Evolutionary conservation across 1,284 basidiomycete genomes (phyloP).

Genomic region (Leccinum pachyderme): DNA sequence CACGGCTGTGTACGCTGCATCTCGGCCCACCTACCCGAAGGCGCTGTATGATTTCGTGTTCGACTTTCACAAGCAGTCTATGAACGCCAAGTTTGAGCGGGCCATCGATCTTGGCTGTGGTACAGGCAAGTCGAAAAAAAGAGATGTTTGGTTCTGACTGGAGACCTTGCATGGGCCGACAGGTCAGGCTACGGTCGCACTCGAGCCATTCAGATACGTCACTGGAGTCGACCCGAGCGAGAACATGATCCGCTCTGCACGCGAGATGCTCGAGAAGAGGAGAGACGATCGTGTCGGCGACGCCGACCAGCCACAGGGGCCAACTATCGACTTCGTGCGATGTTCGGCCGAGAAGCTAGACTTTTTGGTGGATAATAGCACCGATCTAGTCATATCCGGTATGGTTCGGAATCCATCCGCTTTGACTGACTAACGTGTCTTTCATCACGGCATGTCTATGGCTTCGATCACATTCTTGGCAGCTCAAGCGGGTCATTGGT

Average conservation of each 20-base stretch:
- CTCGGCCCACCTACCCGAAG: constrained; percentile 65
- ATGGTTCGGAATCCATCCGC: neutral
- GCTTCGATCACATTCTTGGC: neutral
- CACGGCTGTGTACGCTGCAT: constrained; percentile 54
- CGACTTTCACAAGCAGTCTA: constrained; percentile 46
- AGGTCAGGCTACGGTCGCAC: constrained; percentile 66
- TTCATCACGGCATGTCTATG: neutral
- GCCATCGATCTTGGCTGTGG: constrained; percentile 81
- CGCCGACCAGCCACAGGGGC: constrained; percentile 21
- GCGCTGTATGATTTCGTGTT: constrained; percentile 61
- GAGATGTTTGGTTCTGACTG: constrained; percentile 26
- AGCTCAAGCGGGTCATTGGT: constrained; percentile 90
- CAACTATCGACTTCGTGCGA: constrained; percentile 42
- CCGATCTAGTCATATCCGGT: constrained; percentile 71
- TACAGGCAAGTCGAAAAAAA: constrained; percentile 41
- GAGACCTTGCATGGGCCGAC: constrained; percentile 52
- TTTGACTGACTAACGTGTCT: neutral
- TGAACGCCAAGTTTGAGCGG: constrained; percentile 44
- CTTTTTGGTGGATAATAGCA: constrained; percentile 38
- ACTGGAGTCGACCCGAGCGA: constrained; percentile 72
- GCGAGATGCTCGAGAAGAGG: constrained; percentile 22
- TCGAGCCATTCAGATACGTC: constrained; percentile 59
- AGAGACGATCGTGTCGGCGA: neutral
- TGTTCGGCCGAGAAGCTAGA: constrained; percentile 55
- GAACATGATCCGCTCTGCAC: constrained; percentile 70